Base-by-base conservation (phyloP, 108 stramenopile species). In the Nitzschia palea region DNA sequence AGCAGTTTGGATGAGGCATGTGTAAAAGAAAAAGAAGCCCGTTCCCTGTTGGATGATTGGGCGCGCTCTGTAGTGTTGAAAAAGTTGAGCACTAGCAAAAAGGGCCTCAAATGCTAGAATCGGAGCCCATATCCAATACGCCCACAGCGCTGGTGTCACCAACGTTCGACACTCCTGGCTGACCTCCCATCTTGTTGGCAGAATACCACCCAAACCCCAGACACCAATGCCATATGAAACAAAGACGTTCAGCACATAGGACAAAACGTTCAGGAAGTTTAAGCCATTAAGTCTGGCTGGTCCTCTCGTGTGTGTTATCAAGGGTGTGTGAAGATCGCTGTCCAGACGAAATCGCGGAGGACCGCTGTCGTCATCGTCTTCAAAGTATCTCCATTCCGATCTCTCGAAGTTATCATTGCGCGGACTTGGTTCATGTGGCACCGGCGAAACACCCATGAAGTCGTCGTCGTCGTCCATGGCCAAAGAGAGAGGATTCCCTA, bases 141-240 rank as follows among this genome's bases (percentile, higher is more conserved):
- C 77, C 65, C 77, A 86, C 25, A 59, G 25, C 20, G 78, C 75
- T 1, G 85, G 85, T 3, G 81, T 86, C 14, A 86, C 73, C 10
- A 86, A 70, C 0, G 85, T 82, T 78, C 77, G 62, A 50, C 67
- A 67, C 32, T 70, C 43, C 29, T 53, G 45, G 27, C 45, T 68
- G 15, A 80, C 75, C n/a, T 72, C 76, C 68, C 62, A 69, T 56
- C 78, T 42, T 27, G 76, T 82, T 12, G 71, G 71, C 28, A 82
- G 23, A 0, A 70, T 30, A 3, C 80, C 78, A 77, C 71, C 55
- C 42, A 82, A 37, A 36, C 79, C 79, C 71, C 76, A 80, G 18
- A 78, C 68, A 3, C 81, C 85, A 44, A 85, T 78, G 18, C 75
- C 78, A 34, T 70, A 80, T 44, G 71, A 77, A 12, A 81, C 78